Base-by-base conservation (phyloP, 1,139 yeast genomes). In the Kodamaea alishanica region DNA sequence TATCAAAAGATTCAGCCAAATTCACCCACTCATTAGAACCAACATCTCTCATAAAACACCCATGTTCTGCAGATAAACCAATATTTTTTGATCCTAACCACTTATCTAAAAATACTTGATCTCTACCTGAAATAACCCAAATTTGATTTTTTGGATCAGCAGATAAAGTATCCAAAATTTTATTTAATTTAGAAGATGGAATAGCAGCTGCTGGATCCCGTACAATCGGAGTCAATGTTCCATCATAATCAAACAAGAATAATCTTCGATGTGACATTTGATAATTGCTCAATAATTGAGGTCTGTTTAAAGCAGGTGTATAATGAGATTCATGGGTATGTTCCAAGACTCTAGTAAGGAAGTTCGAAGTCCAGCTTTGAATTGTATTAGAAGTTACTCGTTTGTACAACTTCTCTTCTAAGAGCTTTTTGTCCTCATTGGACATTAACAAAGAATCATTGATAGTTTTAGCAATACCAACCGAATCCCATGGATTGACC, bases 151-250 rank as follows among this genome's bases (percentile, higher is more conserved):
- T 73, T 3, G 94, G 92, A 58, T 92, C 97, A 2, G 71, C 70
- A 2, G 84, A 70, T 40, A 94, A 70, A 26, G 70, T 65, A 29
- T 75, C 71, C 43, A 94, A 64, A 6, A 84, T 78, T 10, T 69
- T 63, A 45, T 79, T 73, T 37, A 92, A 69, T 49, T 84, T 74
- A 7, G 83, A 80, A 1, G 95, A 81, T 2, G 99, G 99, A 35
- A 92, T 85, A 1, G 98, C 98, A 0, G 98, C 97, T n/a, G 94
- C 89, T 1, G 99, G 99, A 52, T 92, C 97, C 30, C 81, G 77
- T 4, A 92, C 97, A 56, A 92, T 92, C 6, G 97, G 97, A 0
- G 97, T 87, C 51, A 92, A 72, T 0, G 99, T 92, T 24, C 99
- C 99, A 60, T 92, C 99, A 58, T 92, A 92, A 63, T 92, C 99